Percentiles rank a stretch among this genome's conserved stretches.
Conservation (phyloP, 306 rosid species). For the Cucumis hystrix region DNA sequence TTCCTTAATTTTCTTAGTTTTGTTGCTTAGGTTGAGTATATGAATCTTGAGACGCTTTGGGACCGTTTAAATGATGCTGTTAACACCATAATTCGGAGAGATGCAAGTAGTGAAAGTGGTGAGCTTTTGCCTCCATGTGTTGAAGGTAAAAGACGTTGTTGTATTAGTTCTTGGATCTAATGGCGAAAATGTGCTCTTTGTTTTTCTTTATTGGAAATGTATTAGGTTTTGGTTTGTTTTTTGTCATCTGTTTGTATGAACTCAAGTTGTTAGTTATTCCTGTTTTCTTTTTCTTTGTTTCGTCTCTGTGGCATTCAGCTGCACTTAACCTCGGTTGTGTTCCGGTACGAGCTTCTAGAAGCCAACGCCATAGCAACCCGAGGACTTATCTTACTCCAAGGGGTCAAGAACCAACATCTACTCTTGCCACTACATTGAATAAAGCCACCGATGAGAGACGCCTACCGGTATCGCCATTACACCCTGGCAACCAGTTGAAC, state of each 20-base stretch:
- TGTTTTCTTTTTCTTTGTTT: slow-evolving; percentile 8
- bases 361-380: slow-evolving; percentile 82
- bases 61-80: slow-evolving; percentile 92
- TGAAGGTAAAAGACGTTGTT: slow-evolving; percentile 56
- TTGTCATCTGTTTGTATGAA: not conserved
- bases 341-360: slow-evolving; percentile 87
- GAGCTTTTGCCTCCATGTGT: slow-evolving; percentile 94
- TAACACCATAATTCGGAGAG: slow-evolving; percentile 88
- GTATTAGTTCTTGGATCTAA: not conserved
- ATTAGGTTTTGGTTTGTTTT: not conserved
- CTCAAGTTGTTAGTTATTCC: slow-evolving; percentile 24
- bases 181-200: not conserved
- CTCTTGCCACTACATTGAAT: slow-evolving; percentile 24
- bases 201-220: slow-evolving; percentile 14
- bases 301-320: slow-evolving; percentile 40
- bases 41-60: slow-evolving; percentile 69
- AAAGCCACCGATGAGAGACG: slow-evolving; percentile 28
- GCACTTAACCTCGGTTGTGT: slow-evolving; percentile 93
- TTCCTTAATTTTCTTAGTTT: slow-evolving; percentile 20
- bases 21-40: slow-evolving; percentile 66
- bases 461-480: slow-evolving; percentile 24
- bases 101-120: slow-evolving; percentile 72
- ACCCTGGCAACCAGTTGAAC: slow-evolving; percentile 28
- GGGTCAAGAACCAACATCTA: slow-evolving; percentile 40
- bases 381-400: slow-evolving; percentile 77